Base-by-base conservation (phyloP, 805 yeast species). In the Komagataella pseudopastoris region DNA sequence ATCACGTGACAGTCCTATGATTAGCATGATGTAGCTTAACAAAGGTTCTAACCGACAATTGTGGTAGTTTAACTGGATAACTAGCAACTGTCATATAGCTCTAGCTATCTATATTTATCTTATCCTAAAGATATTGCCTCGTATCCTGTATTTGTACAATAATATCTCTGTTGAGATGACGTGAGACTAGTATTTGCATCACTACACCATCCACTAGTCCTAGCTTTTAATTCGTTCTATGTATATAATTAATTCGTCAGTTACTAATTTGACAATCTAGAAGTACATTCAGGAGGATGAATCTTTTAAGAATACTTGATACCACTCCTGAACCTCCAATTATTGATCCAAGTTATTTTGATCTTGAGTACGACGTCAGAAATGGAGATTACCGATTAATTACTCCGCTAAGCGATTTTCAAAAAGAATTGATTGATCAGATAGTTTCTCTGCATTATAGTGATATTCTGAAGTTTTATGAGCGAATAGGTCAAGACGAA, bases 361-460 rank as follows among this genome's bases (percentile, higher is more conserved):
- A 67, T 6, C 74, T 66, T 4, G 62, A 60, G 45, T 65, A 56
- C 14, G 52, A 45, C 6, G 73, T 74, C 54, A 59, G 58, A 3
- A 69, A 75, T 8, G 75, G 88, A 10, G 95, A 85, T 55, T 88
- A 87, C 63, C 77, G 80, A 63, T 69, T 89, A 23, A 85, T 95
- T 1, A 83, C 91, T 6, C 90, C 96, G 3, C 78, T 89, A 81
- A 78, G 83, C 51, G 88, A 85, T 55, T 86, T 86, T 57, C 98
- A 91, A 63, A 84, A 82, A 59, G 93, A 89, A 59, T 72, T 91
- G 50, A 87, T 90, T 8, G 96, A 91, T 64, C 96, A 89, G 62
- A 89, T 93, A 30, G 86, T 91, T 10, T 86, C 96, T 1, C 71
- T 89, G 45, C 98, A 91, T 66, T 91, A 90, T 63, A 80, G 91